phyloP scores from a whole-genome alignment of 768 basidiomycete genomes.

The Cubamyces lactineus region DNA sequence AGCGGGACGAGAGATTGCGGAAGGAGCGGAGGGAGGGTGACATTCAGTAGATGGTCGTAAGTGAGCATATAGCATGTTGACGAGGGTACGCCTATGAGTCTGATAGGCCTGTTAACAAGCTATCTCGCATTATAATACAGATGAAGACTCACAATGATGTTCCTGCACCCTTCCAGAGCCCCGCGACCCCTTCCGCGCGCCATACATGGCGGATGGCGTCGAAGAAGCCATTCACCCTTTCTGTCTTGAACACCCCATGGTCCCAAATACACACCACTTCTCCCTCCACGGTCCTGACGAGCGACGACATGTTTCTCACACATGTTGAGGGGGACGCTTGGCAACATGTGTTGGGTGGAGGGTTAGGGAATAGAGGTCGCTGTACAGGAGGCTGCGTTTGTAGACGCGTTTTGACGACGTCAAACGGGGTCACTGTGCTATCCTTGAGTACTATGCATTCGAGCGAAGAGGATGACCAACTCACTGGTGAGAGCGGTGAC shows the following conservation, averaged over 20 bases:
- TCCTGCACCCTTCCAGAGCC: constrained; percentile 95
- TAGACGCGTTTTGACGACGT: constrained; percentile 94
- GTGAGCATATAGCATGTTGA: constrained; percentile 94
- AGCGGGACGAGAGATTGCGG: constrained; percentile 65
- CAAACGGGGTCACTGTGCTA: constrained; percentile 93
- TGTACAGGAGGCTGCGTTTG: constrained; percentile 79
- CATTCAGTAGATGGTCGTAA: constrained; percentile 83
- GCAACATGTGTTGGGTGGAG: constrained; percentile 65
- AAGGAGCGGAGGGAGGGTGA: constrained; percentile 61
- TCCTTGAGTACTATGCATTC: not conserved
- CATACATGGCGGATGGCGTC: constrained; percentile 83
- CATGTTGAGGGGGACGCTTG: constrained; percentile 61
- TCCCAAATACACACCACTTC: constrained; percentile 83
- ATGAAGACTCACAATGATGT: constrained; percentile 73
- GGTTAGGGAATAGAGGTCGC: constrained; percentile 52
- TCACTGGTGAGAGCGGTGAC: constrained; percentile 83
- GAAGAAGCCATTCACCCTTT: constrained; percentile 82
- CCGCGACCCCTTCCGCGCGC: constrained; percentile 78
- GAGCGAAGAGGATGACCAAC: constrained; percentile 28
- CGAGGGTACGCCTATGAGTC: constrained; percentile 89
- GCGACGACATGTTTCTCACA: constrained; percentile 78
- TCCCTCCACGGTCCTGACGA: constrained; percentile 58
- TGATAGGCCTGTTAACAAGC: constrained; percentile 33
- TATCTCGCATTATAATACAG: not conserved
- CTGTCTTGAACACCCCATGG: constrained; percentile 65